Percentiles rank a stretch among this genome's conserved stretches.
Evolutionary conservation across 1,139 yeast species (phyloP).

Genomic region (Taphrina populina): DNA sequence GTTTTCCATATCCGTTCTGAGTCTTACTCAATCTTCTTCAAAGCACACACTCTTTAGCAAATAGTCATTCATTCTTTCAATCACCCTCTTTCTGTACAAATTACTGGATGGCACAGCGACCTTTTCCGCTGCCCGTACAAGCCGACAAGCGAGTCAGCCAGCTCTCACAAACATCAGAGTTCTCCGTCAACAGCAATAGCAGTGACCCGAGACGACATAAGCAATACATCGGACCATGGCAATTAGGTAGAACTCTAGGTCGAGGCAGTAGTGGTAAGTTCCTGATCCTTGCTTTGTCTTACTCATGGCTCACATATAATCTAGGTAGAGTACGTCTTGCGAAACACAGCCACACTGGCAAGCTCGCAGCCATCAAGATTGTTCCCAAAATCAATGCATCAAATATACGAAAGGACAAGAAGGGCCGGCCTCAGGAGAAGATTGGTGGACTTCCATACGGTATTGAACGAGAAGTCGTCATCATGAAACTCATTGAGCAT

Average conservation of each 20-base stretch:
- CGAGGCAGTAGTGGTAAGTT: conserved; percentile 82
- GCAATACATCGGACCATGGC: conserved; percentile 80
- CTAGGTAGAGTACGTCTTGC: conserved; percentile 77
- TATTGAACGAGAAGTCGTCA: conserved; percentile 91
- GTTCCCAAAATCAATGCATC: conserved; percentile 81
- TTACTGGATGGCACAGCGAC: conserved; percentile 34
- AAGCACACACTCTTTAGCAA: too few species aligned
- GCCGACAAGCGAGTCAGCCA: conserved; percentile 33
- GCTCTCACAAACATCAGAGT: conserved; percentile 29
- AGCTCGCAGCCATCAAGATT: conserved; percentile 93
- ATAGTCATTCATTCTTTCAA: too few species aligned
- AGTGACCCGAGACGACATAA: conserved; percentile 30
- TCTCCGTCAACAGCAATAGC: conserved; percentile 33
- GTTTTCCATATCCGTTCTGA: too few species aligned
- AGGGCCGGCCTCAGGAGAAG: conserved; percentile 42
- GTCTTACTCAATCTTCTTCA: too few species aligned
- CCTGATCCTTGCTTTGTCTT: background rate
- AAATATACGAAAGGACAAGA: conserved; percentile 43
- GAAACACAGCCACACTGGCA: conserved; percentile 76
- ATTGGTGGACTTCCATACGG: conserved; percentile 71
- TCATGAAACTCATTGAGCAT: conserved; percentile 85
- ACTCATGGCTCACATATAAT: background rate
- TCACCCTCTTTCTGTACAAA: too few species aligned
- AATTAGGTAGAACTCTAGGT: conserved; percentile 88
- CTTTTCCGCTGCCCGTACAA: conserved; percentile 29